These are phyloP conservation scores for Sclerotiophoma versabilis DNA, from an alignment of 2,329 filamentous ascomycete species.

Conservation along the genomic window DNA sequence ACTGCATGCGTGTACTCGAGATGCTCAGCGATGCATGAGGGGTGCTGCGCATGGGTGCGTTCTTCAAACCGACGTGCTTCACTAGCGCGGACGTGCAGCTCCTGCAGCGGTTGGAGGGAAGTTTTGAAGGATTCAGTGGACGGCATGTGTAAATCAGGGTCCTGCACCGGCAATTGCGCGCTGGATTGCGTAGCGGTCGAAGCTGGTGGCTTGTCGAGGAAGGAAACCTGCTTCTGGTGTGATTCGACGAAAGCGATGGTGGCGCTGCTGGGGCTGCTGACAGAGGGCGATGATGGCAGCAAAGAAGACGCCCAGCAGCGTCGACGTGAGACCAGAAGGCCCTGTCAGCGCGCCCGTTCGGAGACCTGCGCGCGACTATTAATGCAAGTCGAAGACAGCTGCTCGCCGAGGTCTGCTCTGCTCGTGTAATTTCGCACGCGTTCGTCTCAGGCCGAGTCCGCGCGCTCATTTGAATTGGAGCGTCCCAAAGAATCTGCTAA, in stretches of 20 bases:
- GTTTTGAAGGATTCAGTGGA: background rate
- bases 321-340: background rate
- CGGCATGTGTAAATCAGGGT: slow-evolving; percentile 16
- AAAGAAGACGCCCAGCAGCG: slow-evolving; percentile 6
- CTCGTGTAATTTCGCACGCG: slow-evolving; percentile 9
- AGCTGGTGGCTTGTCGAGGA: background rate
- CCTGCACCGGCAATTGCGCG: slow-evolving; percentile 15
- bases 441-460: slow-evolving; percentile 7
- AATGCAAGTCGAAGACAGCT: slow-evolving; percentile 5
- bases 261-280: slow-evolving; percentile 6
- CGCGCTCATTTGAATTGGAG: background rate
- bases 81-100: slow-evolving; percentile 5
- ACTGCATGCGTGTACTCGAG: slow-evolving; percentile 9
- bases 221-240: slow-evolving; percentile 15
- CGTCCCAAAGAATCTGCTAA: slow-evolving; percentile 24
- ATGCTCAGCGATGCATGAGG: slow-evolving; percentile 8
- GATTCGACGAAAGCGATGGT: slow-evolving; percentile 5
- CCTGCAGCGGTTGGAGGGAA: slow-evolving; percentile 11
- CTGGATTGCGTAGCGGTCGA: slow-evolving; percentile 13
- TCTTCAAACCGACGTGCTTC: slow-evolving; percentile 3
- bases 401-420: slow-evolving; percentile 5
- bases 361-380: slow-evolving; percentile 1
- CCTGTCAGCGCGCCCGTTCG: slow-evolving; percentile 9
- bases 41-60: background rate
- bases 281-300: slow-evolving; percentile 6